A percentile compares a stretch with the other conserved stretches of the same genome.
Evolutionary conservation across 2,329 filamentous ascomycete genomes (phyloP).

Genomic region (Eutypa lata): DNA sequence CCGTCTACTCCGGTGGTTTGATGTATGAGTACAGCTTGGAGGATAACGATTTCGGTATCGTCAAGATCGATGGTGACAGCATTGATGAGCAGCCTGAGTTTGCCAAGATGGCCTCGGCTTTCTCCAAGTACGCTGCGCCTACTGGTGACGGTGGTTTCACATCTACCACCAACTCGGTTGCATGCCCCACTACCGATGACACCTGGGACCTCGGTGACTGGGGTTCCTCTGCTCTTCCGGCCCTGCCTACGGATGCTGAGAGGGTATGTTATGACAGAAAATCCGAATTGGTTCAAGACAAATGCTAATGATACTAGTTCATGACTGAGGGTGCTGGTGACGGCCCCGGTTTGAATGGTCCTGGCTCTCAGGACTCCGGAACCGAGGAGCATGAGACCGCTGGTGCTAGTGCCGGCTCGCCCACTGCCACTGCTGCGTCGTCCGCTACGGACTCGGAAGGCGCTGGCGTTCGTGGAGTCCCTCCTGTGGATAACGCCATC

Average conservation of each 20-base stretch:
- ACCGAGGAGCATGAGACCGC: constrained; percentile 37
- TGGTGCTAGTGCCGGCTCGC: constrained; percentile 27
- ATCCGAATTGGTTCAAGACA: background rate
- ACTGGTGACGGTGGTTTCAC: constrained; percentile 48
- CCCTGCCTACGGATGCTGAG: constrained; percentile 47
- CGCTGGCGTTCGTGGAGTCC: constrained; percentile 15
- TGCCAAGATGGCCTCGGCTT: constrained; percentile 45
- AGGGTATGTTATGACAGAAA: constrained; percentile 20
- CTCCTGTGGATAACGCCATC: constrained; percentile 26
- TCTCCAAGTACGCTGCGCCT: constrained; percentile 48
- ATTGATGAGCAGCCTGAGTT: constrained; percentile 64
- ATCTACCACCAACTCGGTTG: constrained; percentile 41
- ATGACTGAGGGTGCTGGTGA: constrained; percentile 46
- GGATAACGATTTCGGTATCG: constrained; percentile 76
- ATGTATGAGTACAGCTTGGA: constrained; percentile 93
- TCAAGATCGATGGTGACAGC: constrained; percentile 56
- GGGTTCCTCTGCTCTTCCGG: constrained; percentile 44
- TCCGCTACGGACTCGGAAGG: constrained; percentile 21
- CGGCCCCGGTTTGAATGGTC: constrained; percentile 47
- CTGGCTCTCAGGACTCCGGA: constrained; percentile 46
- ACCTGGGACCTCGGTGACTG: constrained; percentile 48
- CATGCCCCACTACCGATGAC: constrained; percentile 47
- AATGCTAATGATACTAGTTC: constrained; percentile 29
- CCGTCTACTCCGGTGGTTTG: constrained; percentile 90
- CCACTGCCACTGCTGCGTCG: constrained; percentile 17